Evolutionary conservation across 2,329 filamentous ascomycete genomes (phyloP).

Genomic region (Cladophialophora carrionii): DNA sequence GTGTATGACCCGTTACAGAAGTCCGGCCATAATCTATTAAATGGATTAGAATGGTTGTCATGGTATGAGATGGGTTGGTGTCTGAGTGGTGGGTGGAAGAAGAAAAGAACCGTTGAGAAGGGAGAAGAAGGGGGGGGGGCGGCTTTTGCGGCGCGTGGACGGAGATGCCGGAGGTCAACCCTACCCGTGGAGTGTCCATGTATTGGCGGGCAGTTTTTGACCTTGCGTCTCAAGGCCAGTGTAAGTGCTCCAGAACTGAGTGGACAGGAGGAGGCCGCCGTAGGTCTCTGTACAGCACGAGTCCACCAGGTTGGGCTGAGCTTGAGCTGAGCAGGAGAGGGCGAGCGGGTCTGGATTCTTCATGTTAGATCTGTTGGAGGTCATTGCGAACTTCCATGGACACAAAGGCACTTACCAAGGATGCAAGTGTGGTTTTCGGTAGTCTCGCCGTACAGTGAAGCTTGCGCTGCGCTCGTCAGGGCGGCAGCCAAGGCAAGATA

Average conservation of each 20-base stretch:
- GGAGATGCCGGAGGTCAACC: slow-evolving; percentile 36
- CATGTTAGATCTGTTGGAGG: neutral
- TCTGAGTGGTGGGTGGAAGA: no score
- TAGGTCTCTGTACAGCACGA: slow-evolving; percentile 68
- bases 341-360: slow-evolving; percentile 27
- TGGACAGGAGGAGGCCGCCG: slow-evolving; percentile 64
- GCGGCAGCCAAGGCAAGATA: slow-evolving; percentile 17
- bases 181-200: slow-evolving; percentile 15
- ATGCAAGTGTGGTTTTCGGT: slow-evolving; percentile 62
- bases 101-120: no score
- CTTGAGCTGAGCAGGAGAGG: slow-evolving; percentile 57
- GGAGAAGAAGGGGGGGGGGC: no score
- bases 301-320: slow-evolving; percentile 55
- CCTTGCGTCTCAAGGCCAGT: slow-evolving; percentile 62
- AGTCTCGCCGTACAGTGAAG: slow-evolving; percentile 52
- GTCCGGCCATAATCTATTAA: slow-evolving; percentile 60
- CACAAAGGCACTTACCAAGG: slow-evolving; percentile 45
- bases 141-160: no score
- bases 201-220: slow-evolving; percentile 58
- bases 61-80: neutral
- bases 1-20: slow-evolving; percentile 63
- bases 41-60: neutral
- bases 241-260: slow-evolving; percentile 68
- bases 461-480: slow-evolving; percentile 18
- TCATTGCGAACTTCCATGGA: neutral